A percentile compares a stretch with the other conserved stretches of the same genome.
These are phyloP conservation scores for Prosopis cineraria DNA, from an alignment of 306 rosid genomes.

Conservation along the genomic window DNA sequence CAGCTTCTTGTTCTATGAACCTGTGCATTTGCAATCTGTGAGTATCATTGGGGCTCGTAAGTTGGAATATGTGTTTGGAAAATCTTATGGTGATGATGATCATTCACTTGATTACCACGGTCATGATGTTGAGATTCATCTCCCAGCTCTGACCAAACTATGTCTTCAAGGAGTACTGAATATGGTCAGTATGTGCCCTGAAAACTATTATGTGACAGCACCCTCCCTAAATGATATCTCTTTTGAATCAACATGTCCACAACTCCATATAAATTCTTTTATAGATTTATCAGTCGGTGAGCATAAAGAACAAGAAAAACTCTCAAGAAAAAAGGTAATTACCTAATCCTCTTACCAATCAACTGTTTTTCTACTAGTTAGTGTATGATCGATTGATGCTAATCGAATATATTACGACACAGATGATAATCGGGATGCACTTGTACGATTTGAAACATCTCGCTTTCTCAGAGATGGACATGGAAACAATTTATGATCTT, in stretches of 20 bases:
- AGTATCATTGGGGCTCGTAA: background rate
- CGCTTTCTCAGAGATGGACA: background rate
- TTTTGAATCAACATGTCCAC: background rate
- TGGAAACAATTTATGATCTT: constrained; percentile 19
- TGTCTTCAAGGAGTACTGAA: background rate
- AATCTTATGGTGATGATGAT: background rate
- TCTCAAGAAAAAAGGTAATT: background rate
- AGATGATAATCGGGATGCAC: background rate
- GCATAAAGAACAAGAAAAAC: background rate
- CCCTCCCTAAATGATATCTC: background rate
- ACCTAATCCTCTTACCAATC: too few relatives aligned
- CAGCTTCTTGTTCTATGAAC: background rate
- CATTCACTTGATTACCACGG: background rate
- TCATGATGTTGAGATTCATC: background rate
- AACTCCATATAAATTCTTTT: background rate
- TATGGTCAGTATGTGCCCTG: background rate
- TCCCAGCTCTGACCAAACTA: background rate
- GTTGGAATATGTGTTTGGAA: background rate
- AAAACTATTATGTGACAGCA: background rate
- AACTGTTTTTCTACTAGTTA: too few relatives aligned
- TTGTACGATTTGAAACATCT: background rate
- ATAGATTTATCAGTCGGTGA: background rate
- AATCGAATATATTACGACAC: background rate
- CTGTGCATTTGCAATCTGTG: background rate
- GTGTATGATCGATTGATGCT: background rate